phyloP scores from a whole-genome alignment of 371 early-diverging fungal species.

The Lichtheimia hyalospora region DNA sequence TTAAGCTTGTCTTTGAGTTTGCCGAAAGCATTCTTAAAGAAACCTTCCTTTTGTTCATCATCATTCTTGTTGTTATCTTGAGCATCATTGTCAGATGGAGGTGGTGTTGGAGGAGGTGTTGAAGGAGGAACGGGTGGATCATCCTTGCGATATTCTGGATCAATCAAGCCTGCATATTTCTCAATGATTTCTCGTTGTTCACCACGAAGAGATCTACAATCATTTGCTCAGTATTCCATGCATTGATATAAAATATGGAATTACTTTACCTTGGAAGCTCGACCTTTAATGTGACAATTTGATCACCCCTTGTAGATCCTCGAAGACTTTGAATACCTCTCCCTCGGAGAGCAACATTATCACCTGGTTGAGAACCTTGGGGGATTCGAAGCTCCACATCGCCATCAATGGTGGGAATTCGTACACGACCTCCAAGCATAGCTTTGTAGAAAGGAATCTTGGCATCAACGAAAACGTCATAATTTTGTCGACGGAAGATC shows the following conservation, averaged over 20 bases:
- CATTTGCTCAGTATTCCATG: background rate
- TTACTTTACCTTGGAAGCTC: conserved; percentile 64
- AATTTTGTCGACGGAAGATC: conserved; percentile 76
- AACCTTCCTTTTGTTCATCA: conserved; percentile 13
- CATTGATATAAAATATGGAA: background rate
- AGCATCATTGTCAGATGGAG: conserved; percentile 13
- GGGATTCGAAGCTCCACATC: conserved; percentile 88
- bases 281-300: conserved; percentile 81
- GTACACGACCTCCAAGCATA: conserved; percentile 81
- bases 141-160: conserved; percentile 26
- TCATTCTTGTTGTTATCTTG: background rate
- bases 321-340: conserved; percentile 73
- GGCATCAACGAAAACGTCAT: conserved; percentile 73
- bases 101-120: conserved; percentile 13
- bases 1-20: conserved; percentile 26
- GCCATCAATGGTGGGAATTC: conserved; percentile 90
- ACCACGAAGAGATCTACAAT: conserved; percentile 27
- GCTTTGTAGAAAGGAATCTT: conserved; percentile 83
- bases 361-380: conserved; percentile 87
- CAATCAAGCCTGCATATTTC: conserved; percentile 36
- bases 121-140: conserved; percentile 9
- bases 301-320: conserved; percentile 72
- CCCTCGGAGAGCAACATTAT: conserved; percentile 69
- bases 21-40: conserved; percentile 34
- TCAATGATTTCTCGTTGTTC: conserved; percentile 39